Evolutionary conservation across 2,329 filamentous ascomycete genomes (phyloP).

Genomic region (Fusarium praegraminearum): DNA sequence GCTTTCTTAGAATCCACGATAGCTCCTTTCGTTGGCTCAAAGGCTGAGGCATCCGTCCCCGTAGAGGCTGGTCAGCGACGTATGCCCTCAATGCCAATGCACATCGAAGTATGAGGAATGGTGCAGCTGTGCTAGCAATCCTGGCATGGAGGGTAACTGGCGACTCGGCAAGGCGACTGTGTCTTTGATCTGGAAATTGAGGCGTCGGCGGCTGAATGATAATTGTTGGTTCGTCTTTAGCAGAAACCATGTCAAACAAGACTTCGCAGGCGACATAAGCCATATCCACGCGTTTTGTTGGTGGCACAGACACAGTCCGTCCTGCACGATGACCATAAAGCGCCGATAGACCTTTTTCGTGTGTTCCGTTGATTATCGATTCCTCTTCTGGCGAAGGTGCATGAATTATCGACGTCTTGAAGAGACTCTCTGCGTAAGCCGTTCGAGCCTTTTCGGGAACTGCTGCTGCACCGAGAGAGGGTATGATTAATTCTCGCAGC

Average conservation of each 20-base stretch:
- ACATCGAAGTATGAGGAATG: slow-evolving; percentile 84
- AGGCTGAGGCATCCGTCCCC: slow-evolving; percentile 90
- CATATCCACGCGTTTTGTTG: slow-evolving; percentile 76
- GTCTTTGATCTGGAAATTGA: slow-evolving; percentile 52
- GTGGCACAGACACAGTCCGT: slow-evolving; percentile 75
- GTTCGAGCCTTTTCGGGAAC: slow-evolving; percentile 76
- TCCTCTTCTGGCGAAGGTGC: slow-evolving; percentile 67
- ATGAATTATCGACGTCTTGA: slow-evolving; percentile 86
- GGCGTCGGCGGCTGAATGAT: slow-evolving; percentile 60
- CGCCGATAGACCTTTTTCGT: slow-evolving; percentile 63
- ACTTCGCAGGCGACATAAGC: slow-evolving; percentile 85
- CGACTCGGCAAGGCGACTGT: slow-evolving; percentile 31
- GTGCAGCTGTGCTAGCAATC: slow-evolving; percentile 80
- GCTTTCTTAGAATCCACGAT: slow-evolving; percentile 73
- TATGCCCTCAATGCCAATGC: slow-evolving; percentile 86
- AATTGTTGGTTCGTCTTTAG: slow-evolving; percentile 52
- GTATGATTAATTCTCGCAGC: slow-evolving; percentile 78
- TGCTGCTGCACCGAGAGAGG: slow-evolving; percentile 73
- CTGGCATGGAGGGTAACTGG: slow-evolving; percentile 60
- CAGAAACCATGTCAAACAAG: slow-evolving; percentile 75
- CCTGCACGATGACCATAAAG: slow-evolving; percentile 77
- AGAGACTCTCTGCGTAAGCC: slow-evolving; percentile 80
- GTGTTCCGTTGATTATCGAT: slow-evolving; percentile 62
- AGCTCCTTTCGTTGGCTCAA: slow-evolving; percentile 84
- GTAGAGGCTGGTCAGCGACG: slow-evolving; percentile 89